Evolutionary conservation across 306 rosid genomes (phyloP), one percentile per base, ranked within the genome.

Genomic region (Amphicarpaea edgeworthii): DNA sequence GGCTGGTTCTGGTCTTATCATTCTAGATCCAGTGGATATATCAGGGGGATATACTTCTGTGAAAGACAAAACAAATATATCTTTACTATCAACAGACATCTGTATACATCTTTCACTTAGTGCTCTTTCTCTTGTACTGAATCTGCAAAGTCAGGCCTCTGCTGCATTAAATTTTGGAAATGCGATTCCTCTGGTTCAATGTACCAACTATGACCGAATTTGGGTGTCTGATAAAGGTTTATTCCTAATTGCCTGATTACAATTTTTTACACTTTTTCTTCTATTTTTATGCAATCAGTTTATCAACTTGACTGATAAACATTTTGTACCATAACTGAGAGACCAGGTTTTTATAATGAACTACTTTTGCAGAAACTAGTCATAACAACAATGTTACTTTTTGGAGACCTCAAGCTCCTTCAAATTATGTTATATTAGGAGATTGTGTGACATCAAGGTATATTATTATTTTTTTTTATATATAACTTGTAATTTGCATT

Each of bases 31-130:
- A 23, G 96, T 90, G 73, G 99, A 95, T 83, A 81, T 95, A 69
- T 92, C 99, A n/a, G 99, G 89, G 74, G 99, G 99, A 68, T 95
- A 88, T 72, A 95, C 99, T 74, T 95, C 97, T 46, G 90, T 92
- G 32, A 95, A 92, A 85, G 99, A 92, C 76, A 95, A 92, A 88
- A 92, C 93, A 59, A 95, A 87, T 81, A 87, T 95, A 82, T 95
- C 99, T 83, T 73, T 95, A 75, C 75, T 88, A 67, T 89, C 92
- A 83, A 92, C 97, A 0, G 94, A 92, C 79, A 88, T 95, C 75
- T 89, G 90, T 82, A 78, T 95, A 81, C 97, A 92, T 95, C 97
- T 95, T 82, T 95, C 99, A 68, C 85, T 95, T 15, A 89, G 97
- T 89, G 93, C 82, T 15, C 72, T 88, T 78, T 92, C 97, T 77